Base-by-base conservation (phyloP, 2,329 filamentous ascomycete species). In the Colletotrichum abscissum region DNA sequence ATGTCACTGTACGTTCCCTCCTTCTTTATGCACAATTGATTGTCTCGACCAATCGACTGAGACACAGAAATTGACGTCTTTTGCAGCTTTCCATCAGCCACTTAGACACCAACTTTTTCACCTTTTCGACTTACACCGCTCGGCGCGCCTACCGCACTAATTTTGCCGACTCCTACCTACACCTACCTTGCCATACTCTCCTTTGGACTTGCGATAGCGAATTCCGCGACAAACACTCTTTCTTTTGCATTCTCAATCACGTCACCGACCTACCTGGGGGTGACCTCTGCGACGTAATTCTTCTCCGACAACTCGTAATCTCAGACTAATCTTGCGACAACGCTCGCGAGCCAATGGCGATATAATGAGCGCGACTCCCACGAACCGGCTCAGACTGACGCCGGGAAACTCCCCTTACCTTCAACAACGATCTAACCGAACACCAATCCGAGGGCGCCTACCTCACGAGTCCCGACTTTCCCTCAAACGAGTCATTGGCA, bases 401-500 rank as follows among this genome's bases (percentile, higher is more conserved):
- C 94, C 95, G 69, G 92, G 93, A 73, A 94, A 91, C 81, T 95
- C 94, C 71, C 94, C 94, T 68, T 92, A 90, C 79, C 81, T 91
- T 60, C 87, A 88, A 72, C 89, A 91, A 52, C 88, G 90, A 42
- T 38, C 24, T 14, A 84, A 89, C 22, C 90, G 92, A 79, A 93
- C 93, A 63, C 91, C 93, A 35, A 80, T 87, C 73, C 88, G 89
- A 62, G 83, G 84, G 58, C 86, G 87, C 65, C 63, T 67, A 12
- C 72, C 81, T 58, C 84, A 86, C 73, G 89, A 92, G 72, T 86
- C 89, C 26, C 88, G 89, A 54, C 87, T 98, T 57, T 92, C 92
- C 52, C 86, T 98, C 74, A 92, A 92, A 81, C 92, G 94, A 75
- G 95, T 98, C 70, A 93, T 98, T 78, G 97, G 97, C 59, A 97